Evolutionary conservation across 2,329 filamentous ascomycete species (phyloP).

Genomic region (Diaporthe amygdali): DNA sequence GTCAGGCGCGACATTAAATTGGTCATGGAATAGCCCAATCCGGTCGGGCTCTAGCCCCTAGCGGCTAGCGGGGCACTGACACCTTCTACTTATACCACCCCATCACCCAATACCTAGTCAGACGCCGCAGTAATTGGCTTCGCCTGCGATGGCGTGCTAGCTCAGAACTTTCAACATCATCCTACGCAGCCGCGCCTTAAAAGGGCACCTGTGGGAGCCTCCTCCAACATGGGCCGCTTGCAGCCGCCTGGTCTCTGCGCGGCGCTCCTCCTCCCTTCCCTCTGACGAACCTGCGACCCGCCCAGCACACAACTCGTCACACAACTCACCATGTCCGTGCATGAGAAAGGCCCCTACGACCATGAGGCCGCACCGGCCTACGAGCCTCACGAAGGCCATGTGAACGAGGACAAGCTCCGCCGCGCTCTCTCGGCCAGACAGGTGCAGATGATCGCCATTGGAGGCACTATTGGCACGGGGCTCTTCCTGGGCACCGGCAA

Average conservation of each 20-base stretch:
- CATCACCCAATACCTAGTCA: conserved; percentile 6
- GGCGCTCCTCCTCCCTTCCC: not conserved
- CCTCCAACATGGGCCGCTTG: not conserved
- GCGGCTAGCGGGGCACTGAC: not conserved
- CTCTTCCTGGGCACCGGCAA: conserved; percentile 68
- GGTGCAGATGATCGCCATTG: conserved; percentile 71
- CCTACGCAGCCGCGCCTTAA: not conserved
- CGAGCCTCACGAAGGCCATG: not conserved
- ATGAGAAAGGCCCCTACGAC: not conserved
- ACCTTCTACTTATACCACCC: not conserved
- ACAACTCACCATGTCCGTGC: not conserved
- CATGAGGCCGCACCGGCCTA: conserved; percentile 12
- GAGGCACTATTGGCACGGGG: conserved; percentile 64
- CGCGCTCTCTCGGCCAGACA: conserved; percentile 65
- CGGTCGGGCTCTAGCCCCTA: not conserved
- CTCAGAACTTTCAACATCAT: not conserved
- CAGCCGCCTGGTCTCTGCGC: not conserved
- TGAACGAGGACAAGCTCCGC: conserved; percentile 48
- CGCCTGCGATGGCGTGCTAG: not conserved
- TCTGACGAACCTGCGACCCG: not conserved
- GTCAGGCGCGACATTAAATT: not conserved
- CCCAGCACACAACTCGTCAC: not conserved
- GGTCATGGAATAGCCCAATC: not conserved
- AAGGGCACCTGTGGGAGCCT: not conserved
- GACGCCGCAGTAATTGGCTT: not conserved